Conservation (phyloP, 176 grass and related monocot species). For the Phragmites australis region DNA sequence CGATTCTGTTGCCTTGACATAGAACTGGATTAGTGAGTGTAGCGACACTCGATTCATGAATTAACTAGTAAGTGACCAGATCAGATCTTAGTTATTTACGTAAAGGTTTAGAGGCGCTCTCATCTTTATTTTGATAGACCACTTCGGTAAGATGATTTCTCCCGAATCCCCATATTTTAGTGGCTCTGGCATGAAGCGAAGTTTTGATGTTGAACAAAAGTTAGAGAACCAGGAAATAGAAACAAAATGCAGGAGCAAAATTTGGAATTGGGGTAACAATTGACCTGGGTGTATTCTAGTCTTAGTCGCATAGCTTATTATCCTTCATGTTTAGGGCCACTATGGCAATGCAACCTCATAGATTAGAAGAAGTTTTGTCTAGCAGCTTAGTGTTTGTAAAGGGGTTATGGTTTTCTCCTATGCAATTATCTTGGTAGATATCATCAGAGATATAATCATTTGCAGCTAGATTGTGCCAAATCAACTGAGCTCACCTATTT, state of each 20-base stretch:
- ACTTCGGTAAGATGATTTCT: background rate
- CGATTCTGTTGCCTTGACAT: slow-evolving; percentile 8
- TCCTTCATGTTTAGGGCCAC: background rate
- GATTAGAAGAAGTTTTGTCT: background rate
- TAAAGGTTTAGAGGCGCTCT: background rate
- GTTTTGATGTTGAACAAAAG: background rate
- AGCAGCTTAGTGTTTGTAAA: background rate
- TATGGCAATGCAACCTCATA: background rate
- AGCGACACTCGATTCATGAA: background rate
- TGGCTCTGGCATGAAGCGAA: background rate
- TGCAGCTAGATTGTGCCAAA: slow-evolving; percentile 1
- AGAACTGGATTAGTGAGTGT: background rate
- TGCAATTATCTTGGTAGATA: slow-evolving; percentile 1
- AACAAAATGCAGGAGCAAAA: background rate
- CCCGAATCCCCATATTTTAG: background rate
- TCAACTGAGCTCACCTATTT: background rate
- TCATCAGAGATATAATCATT: background rate
- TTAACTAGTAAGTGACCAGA: background rate
- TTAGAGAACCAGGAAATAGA: background rate
- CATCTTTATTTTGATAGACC: background rate
- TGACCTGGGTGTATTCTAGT: background rate
- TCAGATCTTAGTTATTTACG: background rate
- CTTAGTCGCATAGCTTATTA: background rate
- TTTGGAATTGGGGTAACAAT: background rate
- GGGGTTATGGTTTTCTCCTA: background rate